Evolutionary conservation across 2,329 filamentous ascomycete genomes (phyloP).

Genomic region (Aspergillus ruber): DNA sequence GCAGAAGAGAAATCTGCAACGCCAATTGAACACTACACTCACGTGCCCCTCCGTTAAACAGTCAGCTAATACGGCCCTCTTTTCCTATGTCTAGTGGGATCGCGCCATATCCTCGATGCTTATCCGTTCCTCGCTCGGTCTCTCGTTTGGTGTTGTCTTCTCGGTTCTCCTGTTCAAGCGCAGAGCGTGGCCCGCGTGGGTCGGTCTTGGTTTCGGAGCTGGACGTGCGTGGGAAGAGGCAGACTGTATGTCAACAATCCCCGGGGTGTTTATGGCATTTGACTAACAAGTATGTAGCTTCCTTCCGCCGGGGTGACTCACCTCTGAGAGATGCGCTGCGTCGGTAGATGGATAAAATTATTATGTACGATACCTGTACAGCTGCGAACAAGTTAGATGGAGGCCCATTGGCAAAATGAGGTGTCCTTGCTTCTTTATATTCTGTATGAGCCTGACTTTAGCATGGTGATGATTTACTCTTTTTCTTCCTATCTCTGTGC

Average conservation of each 20-base stretch:
- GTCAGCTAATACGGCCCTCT: constrained; percentile 11
- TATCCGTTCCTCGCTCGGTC: constrained; percentile 91
- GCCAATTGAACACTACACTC: background rate
- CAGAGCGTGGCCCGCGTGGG: constrained; percentile 93
- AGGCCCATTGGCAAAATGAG: background rate
- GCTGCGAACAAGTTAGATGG: constrained; percentile 15
- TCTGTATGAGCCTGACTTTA: constrained; percentile 5
- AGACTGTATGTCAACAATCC: constrained; percentile 58
- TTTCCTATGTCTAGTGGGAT: constrained; percentile 67
- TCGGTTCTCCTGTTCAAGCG: constrained; percentile 97
- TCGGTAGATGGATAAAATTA: constrained; percentile 19
- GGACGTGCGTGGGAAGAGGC: constrained; percentile 98
- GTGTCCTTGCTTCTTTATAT: background rate
- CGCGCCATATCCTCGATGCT: constrained; percentile 95
- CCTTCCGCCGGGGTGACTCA: constrained; percentile 39
- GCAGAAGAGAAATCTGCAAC: background rate
- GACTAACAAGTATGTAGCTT: constrained; percentile 22
- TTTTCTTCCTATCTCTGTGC: background rate
- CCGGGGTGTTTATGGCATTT: background rate
- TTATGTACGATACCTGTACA: constrained; percentile 36
- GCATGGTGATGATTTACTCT: constrained; percentile 3
- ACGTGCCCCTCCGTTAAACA: background rate
- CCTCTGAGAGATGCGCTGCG: constrained; percentile 34
- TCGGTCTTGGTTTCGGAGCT: constrained; percentile 90
- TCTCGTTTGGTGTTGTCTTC: constrained; percentile 97